These are phyloP conservation scores for Malassezia sp. DNA, from an alignment of 1,284 basidiomycete species.

Conservation along the genomic window DNA sequence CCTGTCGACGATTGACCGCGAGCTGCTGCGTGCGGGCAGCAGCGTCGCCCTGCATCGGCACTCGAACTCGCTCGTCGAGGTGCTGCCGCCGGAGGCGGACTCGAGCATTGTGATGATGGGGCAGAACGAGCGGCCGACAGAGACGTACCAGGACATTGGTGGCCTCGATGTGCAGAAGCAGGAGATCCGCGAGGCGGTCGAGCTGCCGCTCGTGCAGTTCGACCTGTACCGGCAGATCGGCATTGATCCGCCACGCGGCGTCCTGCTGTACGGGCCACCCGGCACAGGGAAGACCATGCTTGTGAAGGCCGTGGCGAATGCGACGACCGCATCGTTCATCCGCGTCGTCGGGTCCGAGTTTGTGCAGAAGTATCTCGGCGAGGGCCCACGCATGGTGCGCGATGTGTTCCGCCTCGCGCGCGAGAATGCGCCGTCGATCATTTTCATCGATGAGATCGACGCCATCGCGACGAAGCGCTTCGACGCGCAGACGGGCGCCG, in stretches of 20 bases:
- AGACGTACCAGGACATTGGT: constrained; percentile 58
- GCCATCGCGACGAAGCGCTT: constrained; percentile 99
- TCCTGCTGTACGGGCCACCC: constrained; percentile 69
- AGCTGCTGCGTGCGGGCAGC: constrained; percentile 89
- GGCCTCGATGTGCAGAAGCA: constrained; percentile 98
- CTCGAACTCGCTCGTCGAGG: constrained; percentile 96
- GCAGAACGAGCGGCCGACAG: constrained; percentile 61
- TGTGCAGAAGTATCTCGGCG: constrained; percentile 97
- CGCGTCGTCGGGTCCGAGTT: constrained; percentile 97
- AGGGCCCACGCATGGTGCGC: constrained; percentile 97
- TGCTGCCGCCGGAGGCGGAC: constrained; percentile 95
- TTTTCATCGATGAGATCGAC: constrained; percentile 99
- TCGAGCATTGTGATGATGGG: constrained; percentile 68
- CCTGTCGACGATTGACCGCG: constrained; percentile 89
- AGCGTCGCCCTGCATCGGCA: constrained; percentile 96
- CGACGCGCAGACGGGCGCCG: constrained; percentile 97
- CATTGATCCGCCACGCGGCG: constrained; percentile 93
- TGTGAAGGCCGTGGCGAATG: constrained; percentile 94
- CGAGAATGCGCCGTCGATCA: constrained; percentile 94
- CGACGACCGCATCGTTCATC: constrained; percentile 93
- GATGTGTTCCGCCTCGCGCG: constrained; percentile 95
- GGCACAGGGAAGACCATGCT: constrained; percentile 76
- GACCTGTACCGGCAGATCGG: constrained; percentile 99
- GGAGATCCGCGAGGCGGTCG: constrained; percentile 96
- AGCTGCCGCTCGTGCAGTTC: constrained; percentile 83